Base-by-base conservation (phyloP, 441 rosid species). In the Gossypium gossypioides region DNA sequence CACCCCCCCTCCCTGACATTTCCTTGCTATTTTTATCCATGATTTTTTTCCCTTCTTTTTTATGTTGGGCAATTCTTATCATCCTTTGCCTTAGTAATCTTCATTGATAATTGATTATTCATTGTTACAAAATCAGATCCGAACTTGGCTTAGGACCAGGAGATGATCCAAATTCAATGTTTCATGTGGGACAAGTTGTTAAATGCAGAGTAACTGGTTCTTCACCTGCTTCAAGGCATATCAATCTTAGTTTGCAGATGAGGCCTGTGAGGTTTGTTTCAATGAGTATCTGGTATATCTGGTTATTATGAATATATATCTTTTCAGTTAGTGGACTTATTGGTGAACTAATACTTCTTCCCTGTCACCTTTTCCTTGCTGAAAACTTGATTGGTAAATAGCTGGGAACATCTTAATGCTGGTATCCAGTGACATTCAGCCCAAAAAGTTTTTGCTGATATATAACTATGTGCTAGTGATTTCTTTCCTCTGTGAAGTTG, bases 121-220 rank as follows among this genome's bases (percentile, higher is more conserved):
- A 76, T 79, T 71, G 21, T 75, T 78, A 44, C 72, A 37, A 15
- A 76, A 76, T 61, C 94, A 93, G 99, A 79, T 87, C 86, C 75
- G 99, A 96, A 82, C 96, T 96, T 82, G 98, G 98, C 68, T 76
- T 96, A 71, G 94, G 86, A 74, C 86, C 91, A 37, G 97, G 97
- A 76, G 63, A 80, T 56, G 90, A 93, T 74, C 90, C 96, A 70
- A 81, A 76, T 76, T 82, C 87, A 22, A 82, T 80, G 79, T 90
- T 88, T 86, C 96, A 90, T 82, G 91, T 85, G 59, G 99, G 97
- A 18, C 87, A 96, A 88, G 99, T 90, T 73, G 90, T 96, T 80
- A 96, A 96, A 87, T 96, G 98, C 89, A 87, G 97, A 81, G 84
- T 96, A 75, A 82, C 81, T 55, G 72, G 91, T 78, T 85, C 94